phyloP scores from a whole-genome alignment of 306 rosid genomes.

The Vachellia collinsii region DNA sequence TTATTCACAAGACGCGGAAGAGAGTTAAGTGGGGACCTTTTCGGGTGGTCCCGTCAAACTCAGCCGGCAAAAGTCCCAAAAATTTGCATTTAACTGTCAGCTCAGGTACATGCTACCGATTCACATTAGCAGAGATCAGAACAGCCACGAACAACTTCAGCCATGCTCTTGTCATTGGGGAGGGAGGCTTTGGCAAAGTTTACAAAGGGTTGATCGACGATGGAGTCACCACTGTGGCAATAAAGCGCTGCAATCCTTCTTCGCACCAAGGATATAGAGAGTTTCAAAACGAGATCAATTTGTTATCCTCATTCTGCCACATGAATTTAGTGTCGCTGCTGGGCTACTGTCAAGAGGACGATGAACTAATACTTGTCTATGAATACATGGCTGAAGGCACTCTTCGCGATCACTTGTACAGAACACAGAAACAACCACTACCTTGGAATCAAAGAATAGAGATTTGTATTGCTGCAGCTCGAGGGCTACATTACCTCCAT shows the following conservation, averaged over 20 bases:
- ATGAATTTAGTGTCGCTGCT: conserved; percentile 46
- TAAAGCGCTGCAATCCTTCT: conserved; percentile 49
- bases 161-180: conserved; percentile 45
- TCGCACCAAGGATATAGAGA: conserved; percentile 52
- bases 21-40: conserved; percentile 16
- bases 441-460: conserved; percentile 52
- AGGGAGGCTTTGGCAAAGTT: conserved; percentile 61
- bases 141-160: conserved; percentile 46
- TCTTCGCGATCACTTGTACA: conserved; percentile 53
- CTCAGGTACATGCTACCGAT: conserved; percentile 34
- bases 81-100: conserved; percentile 26
- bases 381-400: conserved; percentile 57
- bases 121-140: conserved; percentile 46
- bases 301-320: conserved; percentile 44
- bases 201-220: conserved; percentile 45
- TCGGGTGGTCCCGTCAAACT: conserved; percentile 4
- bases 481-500: conserved; percentile 63
- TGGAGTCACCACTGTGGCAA: conserved; percentile 35
- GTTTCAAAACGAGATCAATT: conserved; percentile 47
- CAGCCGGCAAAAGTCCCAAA: conserved; percentile 3
- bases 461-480: conserved; percentile 58
- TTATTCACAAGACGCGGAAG: conserved; percentile 5
- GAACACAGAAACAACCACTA: conserved; percentile 32
- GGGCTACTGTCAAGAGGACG: conserved; percentile 52
- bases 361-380: conserved; percentile 54